These are phyloP conservation scores for Ustilago bromivora DNA, from an alignment of 1,284 basidiomycete species.

Conservation along the genomic window DNA sequence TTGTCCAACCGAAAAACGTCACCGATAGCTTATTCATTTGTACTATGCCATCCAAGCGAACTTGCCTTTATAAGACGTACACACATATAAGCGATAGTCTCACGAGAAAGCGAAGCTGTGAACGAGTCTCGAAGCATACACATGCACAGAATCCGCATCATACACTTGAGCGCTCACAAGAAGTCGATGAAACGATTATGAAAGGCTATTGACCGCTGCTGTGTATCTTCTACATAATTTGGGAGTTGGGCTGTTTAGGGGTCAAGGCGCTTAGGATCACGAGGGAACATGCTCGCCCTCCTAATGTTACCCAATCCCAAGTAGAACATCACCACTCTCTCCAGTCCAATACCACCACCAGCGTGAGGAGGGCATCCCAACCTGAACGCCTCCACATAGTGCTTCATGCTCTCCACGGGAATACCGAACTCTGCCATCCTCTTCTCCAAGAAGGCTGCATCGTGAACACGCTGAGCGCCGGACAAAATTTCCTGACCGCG, in stretches of 20 bases:
- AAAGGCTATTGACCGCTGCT: neutral
- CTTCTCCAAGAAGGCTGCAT: constrained; percentile 82
- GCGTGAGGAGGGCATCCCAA: constrained; percentile 87
- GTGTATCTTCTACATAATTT: neutral
- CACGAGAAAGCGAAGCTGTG: too few relatives aligned
- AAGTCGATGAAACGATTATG: too few relatives aligned
- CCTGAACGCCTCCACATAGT: constrained; percentile 92
- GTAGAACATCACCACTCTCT: constrained; percentile 93
- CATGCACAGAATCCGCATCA: too few relatives aligned
- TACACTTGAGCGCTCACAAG: too few relatives aligned
- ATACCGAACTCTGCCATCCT: constrained; percentile 82
- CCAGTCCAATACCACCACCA: constrained; percentile 77
- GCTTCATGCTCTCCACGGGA: constrained; percentile 86
- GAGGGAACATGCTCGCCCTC: constrained; percentile 91
- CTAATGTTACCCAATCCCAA: constrained; percentile 83
- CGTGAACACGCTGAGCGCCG: constrained; percentile 96
- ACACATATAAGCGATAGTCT: too few relatives aligned
- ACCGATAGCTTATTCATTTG: neutral
- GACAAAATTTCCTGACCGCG: constrained; percentile 97
- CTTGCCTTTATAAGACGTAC: neutral
- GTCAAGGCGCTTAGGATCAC: constrained; percentile 70
- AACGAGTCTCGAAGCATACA: too few relatives aligned
- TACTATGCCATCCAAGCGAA: neutral
- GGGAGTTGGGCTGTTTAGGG: constrained; percentile 38
- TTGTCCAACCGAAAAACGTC: neutral